These are phyloP conservation scores for Danielia oregonensis DNA, from an alignment of 805 yeast species.

Conservation along the genomic window DNA sequence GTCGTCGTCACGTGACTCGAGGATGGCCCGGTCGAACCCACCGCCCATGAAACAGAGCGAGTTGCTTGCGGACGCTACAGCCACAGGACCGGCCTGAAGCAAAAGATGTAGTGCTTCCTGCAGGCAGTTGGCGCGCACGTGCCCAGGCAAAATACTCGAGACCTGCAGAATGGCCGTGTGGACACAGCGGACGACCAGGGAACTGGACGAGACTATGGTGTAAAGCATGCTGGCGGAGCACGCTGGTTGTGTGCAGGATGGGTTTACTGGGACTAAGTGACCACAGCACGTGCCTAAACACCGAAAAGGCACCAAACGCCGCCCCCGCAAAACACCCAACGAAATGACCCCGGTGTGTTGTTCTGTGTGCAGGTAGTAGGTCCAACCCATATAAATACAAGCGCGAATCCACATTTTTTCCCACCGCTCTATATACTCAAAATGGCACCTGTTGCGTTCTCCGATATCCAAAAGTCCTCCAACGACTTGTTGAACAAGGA, in stretches of 20 bases:
- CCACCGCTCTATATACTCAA: constrained; percentile 5
- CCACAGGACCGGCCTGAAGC: constrained; percentile 8
- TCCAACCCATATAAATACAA: constrained; percentile 11
- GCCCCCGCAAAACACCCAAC: too few species aligned
- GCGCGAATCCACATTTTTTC: constrained; percentile 10
- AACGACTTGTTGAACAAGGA: constrained; percentile 87
- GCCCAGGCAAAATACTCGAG: constrained; percentile 1
- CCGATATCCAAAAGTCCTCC: constrained; percentile 89
- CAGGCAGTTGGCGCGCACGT: constrained; percentile 1
- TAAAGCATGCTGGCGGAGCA: too few species aligned
- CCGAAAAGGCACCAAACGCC: too few species aligned
- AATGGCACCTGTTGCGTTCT: constrained; percentile 76
- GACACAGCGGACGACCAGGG: too few species aligned
- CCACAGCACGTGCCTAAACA: too few species aligned
- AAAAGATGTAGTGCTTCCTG: not conserved
- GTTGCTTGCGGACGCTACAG: constrained; percentile 23
- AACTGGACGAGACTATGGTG: too few species aligned
- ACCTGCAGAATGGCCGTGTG: too few species aligned
- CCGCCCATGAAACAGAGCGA: constrained; percentile 26
- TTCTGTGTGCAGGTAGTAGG: not conserved
- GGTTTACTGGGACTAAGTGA: too few species aligned
- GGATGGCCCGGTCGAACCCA: constrained; percentile 24
- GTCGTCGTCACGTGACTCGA: constrained; percentile 10
- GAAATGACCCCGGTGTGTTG: too few species aligned
- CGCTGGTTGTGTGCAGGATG: too few species aligned